These are phyloP conservation scores for Vaccinium vitisidaea DNA, from an alignment of 148 eudicot species.

Conservation along the genomic window DNA sequence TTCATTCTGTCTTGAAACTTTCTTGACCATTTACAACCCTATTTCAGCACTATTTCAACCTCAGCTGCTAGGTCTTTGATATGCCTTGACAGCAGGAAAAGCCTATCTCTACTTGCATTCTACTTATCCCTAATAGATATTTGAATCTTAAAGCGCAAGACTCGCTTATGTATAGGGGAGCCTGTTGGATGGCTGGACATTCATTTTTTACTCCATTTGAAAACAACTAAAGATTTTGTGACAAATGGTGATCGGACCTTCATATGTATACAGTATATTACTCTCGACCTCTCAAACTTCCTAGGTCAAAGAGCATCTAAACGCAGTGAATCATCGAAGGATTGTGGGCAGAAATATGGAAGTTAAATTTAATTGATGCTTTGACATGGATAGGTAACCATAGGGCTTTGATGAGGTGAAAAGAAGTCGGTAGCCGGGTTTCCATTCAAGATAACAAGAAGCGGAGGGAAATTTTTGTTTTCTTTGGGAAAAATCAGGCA, in stretches of 20 bases:
- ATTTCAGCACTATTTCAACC: neutral
- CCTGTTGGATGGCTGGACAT: neutral
- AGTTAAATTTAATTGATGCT: neutral
- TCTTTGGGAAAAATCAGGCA: neutral
- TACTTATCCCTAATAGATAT: neutral
- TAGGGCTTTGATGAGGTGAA: neutral
- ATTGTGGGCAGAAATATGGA: neutral
- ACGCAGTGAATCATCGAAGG: too few species aligned
- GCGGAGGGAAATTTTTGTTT: neutral
- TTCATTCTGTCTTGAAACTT: slow-evolving; percentile 1
- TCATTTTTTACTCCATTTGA: neutral
- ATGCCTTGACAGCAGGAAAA: neutral
- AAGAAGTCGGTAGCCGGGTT: neutral
- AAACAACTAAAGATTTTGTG: neutral
- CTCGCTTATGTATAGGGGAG: neutral
- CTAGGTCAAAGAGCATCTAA: neutral
- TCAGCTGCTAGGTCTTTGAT: neutral
- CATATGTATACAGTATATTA: neutral
- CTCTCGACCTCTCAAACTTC: neutral
- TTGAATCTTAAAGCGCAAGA: neutral
- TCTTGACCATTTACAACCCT: neutral
- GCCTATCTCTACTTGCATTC: neutral
- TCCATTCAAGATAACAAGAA: neutral
- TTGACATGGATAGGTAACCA: neutral
- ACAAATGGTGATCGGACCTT: neutral